Percentiles rank a stretch among this genome's conserved stretches.
These are phyloP conservation scores for Apiotrichum mycotoxinovorans DNA, from an alignment of 1,284 basidiomycete species.

Conservation along the genomic window DNA sequence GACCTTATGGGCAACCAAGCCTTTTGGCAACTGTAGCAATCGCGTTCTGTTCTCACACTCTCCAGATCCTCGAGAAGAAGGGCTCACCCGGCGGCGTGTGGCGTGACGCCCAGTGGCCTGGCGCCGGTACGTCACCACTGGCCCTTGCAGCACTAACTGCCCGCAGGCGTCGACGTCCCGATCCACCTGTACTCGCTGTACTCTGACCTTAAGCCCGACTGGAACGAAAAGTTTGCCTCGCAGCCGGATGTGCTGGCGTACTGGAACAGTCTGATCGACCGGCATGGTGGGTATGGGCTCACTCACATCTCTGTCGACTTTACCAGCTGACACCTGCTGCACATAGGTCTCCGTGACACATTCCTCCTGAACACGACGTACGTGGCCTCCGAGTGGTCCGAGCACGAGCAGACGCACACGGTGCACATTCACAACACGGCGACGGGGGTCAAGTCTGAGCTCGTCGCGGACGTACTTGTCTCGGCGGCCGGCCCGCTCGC, in stretches of 20 bases:
- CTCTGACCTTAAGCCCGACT: constrained; percentile 22
- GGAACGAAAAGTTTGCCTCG: constrained; percentile 12
- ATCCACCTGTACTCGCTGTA: constrained; percentile 32
- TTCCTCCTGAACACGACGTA: constrained; percentile 26
- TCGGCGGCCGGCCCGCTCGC: constrained; percentile 31
- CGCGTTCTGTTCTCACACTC: background rate
- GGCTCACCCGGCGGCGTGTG: constrained; percentile 28
- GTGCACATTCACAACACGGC: constrained; percentile 13
- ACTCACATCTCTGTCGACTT: too few species aligned
- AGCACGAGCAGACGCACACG: constrained; percentile 17
- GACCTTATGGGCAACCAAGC: too few species aligned
- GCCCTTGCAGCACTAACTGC: background rate
- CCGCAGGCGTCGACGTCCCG: constrained; percentile 31
- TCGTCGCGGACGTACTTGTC: constrained; percentile 28
- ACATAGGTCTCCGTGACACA: background rate
- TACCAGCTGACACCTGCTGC: too few species aligned
- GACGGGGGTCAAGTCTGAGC: background rate
- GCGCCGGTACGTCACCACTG: constrained; percentile 3
- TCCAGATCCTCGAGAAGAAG: constrained; percentile 27
- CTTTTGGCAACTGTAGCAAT: too few species aligned
- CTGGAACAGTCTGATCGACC: constrained; percentile 24
- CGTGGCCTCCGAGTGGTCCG: constrained; percentile 22
- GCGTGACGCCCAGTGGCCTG: constrained; percentile 30
- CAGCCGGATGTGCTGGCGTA: constrained; percentile 25
- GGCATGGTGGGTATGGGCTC: constrained; percentile 1